These are phyloP conservation scores for Zymoseptoria ardabiliae DNA, from an alignment of 2,329 filamentous ascomycete genomes.

Conservation along the genomic window DNA sequence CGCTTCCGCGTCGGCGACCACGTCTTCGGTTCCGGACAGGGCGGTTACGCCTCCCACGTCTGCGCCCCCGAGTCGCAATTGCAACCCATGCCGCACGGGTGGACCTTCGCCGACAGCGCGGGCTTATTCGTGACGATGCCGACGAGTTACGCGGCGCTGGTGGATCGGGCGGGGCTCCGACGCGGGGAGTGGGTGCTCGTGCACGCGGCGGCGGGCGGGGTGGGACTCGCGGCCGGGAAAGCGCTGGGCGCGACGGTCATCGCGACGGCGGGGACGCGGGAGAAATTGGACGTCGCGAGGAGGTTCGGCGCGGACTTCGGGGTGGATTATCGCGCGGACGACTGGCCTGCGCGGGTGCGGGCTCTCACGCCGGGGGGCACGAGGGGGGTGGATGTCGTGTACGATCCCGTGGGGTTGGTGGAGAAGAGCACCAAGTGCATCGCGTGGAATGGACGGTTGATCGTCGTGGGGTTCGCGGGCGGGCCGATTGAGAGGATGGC, in stretches of 20 bases:
- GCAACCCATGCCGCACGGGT: constrained; percentile 68
- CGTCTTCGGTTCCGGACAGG: constrained; percentile 82
- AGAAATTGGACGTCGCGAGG: constrained; percentile 72
- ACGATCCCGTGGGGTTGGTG: constrained; percentile 86
- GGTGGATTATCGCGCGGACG: constrained; percentile 63
- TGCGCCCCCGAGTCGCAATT: constrained; percentile 59
- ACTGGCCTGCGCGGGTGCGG: constrained; percentile 63
- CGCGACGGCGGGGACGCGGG: constrained; percentile 73
- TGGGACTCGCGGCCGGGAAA: constrained; percentile 86
- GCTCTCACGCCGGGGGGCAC: constrained; percentile 67
- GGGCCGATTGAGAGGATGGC: constrained; percentile 85
- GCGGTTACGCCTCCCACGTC: constrained; percentile 75
- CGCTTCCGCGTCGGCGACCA: constrained; percentile 74
- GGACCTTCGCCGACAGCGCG: constrained; percentile 77
- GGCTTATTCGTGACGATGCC: constrained; percentile 89
- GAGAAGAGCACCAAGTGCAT: constrained; percentile 84
- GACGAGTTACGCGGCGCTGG: constrained; percentile 78
- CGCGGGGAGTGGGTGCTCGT: constrained; percentile 78
- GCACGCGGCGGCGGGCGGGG: constrained; percentile 86
- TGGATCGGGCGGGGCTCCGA: constrained; percentile 68
- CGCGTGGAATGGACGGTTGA: constrained; percentile 82
- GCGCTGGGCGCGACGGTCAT: constrained; percentile 88
- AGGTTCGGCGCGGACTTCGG: constrained; percentile 78
- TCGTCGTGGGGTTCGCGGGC: constrained; percentile 84
- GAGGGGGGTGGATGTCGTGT: constrained; percentile 81